Evolutionary conservation across 495 filamentous ascomycete species (phyloP), one percentile per base, ranked within the genome.

Genomic region (Podospora pseudopauciseta): DNA sequence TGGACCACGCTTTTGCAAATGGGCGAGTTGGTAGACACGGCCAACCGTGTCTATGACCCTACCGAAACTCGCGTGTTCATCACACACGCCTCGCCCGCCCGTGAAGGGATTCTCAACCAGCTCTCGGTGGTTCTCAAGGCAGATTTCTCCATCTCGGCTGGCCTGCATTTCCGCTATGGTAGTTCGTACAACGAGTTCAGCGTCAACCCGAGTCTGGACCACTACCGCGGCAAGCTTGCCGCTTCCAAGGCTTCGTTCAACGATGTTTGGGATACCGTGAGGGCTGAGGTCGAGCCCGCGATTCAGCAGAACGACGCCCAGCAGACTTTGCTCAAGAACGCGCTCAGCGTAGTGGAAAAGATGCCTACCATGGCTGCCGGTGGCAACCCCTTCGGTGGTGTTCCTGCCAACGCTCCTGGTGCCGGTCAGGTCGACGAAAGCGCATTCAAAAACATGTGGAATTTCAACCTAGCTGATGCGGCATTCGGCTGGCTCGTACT

Each of bases 381-480:
- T 68, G 94, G 94, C 1, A 97, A 97, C 77, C 96, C 96, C 0
- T 98, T 98, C 74, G 95, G 96, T 66, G 95, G 95, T 9, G 90
- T 91, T 15, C 85, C 88, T 68, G 86, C 88, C n/a, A 89, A 90
- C 19, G 86, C 75, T 69, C 72, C 75, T 13, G 70, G 86, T 28
- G 87, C 87, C 26, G 94, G 95, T 20, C 92, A 96, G 72, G 92
- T 99, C 20, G 95, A 99, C 73, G 95, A 99, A 81, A 97, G 94
- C 70, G 95, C 95, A 0, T 99, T 99, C 84, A 99, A 99, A 84
- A 99, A 99, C 74, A 98, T 98, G 96, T 99, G 95, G 95, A 99
- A 99, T 80, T 99, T 99, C 82, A 99, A 99, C 77, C 80, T 99
- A 62, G 95, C 95, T 23, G 95, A 99, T 81, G 95, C 95, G 49